Percentiles rank a stretch among this genome's conserved stretches.
These are phyloP conservation scores for Tanacetum coccineum DNA, from an alignment of 129 eudicot genomes.

Conservation along the genomic window DNA sequence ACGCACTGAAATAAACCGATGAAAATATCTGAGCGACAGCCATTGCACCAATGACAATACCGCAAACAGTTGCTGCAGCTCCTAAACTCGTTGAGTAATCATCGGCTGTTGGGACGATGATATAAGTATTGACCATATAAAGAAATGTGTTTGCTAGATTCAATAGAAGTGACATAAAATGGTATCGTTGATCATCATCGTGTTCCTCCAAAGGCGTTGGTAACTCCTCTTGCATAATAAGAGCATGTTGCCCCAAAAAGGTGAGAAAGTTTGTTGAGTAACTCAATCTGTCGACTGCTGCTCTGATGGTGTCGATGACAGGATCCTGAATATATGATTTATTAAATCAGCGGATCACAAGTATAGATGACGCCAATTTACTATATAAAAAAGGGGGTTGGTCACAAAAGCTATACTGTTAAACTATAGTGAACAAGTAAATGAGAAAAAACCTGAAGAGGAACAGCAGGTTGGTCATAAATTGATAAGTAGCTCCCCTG, in stretches of 20 bases:
- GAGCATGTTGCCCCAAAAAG: slow-evolving; percentile 77
- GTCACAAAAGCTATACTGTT: no score
- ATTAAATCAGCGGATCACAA: slow-evolving; percentile 8
- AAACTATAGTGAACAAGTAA: not conserved
- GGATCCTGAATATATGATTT: slow-evolving; percentile 57
- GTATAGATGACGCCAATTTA: not conserved
- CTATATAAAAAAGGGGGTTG: not conserved
- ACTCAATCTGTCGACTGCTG: slow-evolving; percentile 69
- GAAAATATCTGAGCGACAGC: slow-evolving; percentile 94
- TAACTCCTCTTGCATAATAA: slow-evolving; percentile 83
- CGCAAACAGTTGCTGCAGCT: slow-evolving; percentile 93
- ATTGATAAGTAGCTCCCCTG: slow-evolving; percentile 95
- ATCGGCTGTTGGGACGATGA: slow-evolving; percentile 92
- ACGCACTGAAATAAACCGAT: slow-evolving; percentile 90
- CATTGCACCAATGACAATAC: slow-evolving; percentile 94
- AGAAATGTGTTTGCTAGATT: slow-evolving; percentile 86
- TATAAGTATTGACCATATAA: slow-evolving; percentile 92
- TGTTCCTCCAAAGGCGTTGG: slow-evolving; percentile 58
- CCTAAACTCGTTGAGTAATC: slow-evolving; percentile 87
- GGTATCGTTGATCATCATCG: slow-evolving; percentile 60
- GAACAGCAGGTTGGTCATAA: slow-evolving; percentile 88
- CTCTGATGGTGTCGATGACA: slow-evolving; percentile 61
- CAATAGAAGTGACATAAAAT: slow-evolving; percentile 84
- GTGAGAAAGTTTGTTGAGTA: slow-evolving; percentile 75
- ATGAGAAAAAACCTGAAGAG: slow-evolving; percentile 58